These are phyloP conservation scores for Penicillium griseofulvum DNA, from an alignment of 2,329 filamentous ascomycete species.

Conservation along the genomic window DNA sequence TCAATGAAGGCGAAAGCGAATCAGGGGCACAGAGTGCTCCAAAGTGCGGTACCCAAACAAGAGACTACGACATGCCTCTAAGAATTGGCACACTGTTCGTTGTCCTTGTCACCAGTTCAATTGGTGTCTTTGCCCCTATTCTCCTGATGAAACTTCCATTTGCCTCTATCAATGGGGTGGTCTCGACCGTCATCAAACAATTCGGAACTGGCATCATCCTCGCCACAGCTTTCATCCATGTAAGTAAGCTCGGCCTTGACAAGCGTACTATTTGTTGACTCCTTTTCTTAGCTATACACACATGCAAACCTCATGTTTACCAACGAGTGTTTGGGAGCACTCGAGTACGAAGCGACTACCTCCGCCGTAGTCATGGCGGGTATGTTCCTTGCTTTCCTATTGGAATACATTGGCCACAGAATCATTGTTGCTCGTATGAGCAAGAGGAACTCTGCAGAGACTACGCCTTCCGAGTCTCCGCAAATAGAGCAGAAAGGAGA, in stretches of 20 bases:
- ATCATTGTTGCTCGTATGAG: conserved; percentile 43
- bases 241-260: conserved; percentile 16
- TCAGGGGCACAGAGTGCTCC: conserved; percentile 36
- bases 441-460: conserved; percentile 12
- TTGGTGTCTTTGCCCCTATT: conserved; percentile 69
- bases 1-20: conserved; percentile 47
- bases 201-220: conserved; percentile 44
- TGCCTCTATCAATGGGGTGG: conserved; percentile 45
- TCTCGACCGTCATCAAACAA: conserved; percentile 67
- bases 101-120: conserved; percentile 64
- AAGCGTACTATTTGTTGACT: conserved; percentile 1
- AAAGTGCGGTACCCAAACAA: conserved; percentile 49
- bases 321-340: conserved; percentile 64
- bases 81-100: conserved; percentile 71
- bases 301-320: conserved; percentile 71
- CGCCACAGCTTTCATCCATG: conserved; percentile 42
- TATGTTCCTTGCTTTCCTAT: conserved; percentile 67
- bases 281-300: conserved; percentile 60
- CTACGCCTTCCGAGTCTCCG: conserved; percentile 6
- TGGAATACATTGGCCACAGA: conserved; percentile 66
- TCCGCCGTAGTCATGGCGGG: conserved; percentile 72
- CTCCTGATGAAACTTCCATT: conserved; percentile 59
- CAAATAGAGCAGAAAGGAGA: conserved; percentile 2
- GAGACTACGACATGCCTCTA: conserved; percentile 66
- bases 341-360: conserved; percentile 67